Conservation (phyloP, 2,329 filamentous ascomycete genomes). For the Ophiostoma himal-ulmi region DNA sequence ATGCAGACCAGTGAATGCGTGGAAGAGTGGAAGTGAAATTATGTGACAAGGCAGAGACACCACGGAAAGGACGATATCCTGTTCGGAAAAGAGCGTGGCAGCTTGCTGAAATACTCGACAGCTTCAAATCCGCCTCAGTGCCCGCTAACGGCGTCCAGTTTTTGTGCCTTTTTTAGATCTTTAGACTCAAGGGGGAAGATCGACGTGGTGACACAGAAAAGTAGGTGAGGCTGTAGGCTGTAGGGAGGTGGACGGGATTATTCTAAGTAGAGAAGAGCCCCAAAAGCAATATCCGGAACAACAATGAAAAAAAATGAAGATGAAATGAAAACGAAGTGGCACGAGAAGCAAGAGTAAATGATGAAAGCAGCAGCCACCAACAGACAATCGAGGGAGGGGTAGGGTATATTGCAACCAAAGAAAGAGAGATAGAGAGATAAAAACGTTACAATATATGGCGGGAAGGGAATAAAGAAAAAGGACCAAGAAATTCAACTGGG, state of each 20-base stretch:
- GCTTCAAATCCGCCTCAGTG: neutral
- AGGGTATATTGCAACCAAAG: neutral
- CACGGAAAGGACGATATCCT: neutral
- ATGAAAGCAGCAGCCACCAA: slow-evolving; percentile 6
- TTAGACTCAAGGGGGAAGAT: neutral
- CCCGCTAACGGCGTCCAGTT: neutral
- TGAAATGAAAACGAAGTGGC: neutral
- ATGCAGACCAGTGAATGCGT: neutral
- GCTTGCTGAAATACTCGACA: neutral
- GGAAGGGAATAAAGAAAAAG: neutral
- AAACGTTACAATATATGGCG: neutral
- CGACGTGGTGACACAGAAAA: slow-evolving; percentile 4
- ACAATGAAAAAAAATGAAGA: neutral
- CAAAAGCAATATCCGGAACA: too few species aligned
- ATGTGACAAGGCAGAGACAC: neutral
- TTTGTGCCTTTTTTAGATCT: neutral
- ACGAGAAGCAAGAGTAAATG: neutral
- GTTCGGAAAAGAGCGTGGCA: neutral
- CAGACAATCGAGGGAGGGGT: neutral
- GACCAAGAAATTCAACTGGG: neutral
- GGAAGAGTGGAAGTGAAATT: neutral
- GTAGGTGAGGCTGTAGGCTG: slow-evolving; percentile 8
- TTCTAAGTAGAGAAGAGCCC: too few species aligned
- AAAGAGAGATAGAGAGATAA: neutral
- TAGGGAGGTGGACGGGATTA: neutral